Evolutionary conservation across 2,329 filamentous ascomycete genomes (phyloP), one percentile per base, ranked within the genome.

Genomic region (Colletotrichum cuscutae): DNA sequence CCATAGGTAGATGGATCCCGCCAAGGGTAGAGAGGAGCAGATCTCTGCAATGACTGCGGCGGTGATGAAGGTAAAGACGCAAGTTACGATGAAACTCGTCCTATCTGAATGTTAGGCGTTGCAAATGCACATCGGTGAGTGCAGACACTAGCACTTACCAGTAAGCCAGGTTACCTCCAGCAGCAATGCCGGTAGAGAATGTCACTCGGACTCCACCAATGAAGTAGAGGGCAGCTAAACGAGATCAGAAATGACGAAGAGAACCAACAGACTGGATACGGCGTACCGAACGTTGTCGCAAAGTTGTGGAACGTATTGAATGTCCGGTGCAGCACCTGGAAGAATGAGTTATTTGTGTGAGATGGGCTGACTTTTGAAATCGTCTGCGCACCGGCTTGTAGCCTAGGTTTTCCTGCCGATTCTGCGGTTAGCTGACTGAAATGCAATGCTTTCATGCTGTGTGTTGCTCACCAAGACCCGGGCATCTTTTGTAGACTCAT

Each of bases 141-240:
- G 1, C 19, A 54, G 26, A 13, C 30, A 9, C 5, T 19, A 57
- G 4, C 9, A 63, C 79, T 52, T 77, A 89, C 89, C 89, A 91
- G 77, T 91, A 91, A 8, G 89, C 89, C 61, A 90, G 78, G 73
- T 89, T 89, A 54, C 89, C 89, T 67, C 89, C 89, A 22, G 89
- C 89, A 30, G 87, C 88, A 49, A 91, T 89, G 74, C 89, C 89
- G 12, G 89, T 91, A n/a, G 87, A 89, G 77, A 89, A 91, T 0
- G 89, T 90, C 2, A 89, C 88, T 53, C 89, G 86, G 52, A 90
- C 87, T 71, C 87, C 89, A 35, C 89, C 89, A 57, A 91, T 85
- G 70, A 90, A 90, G 79, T 90, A 91, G 2, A 91, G 81, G 1
- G 89, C 89, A 74, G 89, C 89, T 90, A 57, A 13, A 26, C 5